Evolutionary conservation across 148 eudicot genomes (phyloP), one percentile per base, ranked within the genome.

Genomic region (Simmondsia chinensis): DNA sequence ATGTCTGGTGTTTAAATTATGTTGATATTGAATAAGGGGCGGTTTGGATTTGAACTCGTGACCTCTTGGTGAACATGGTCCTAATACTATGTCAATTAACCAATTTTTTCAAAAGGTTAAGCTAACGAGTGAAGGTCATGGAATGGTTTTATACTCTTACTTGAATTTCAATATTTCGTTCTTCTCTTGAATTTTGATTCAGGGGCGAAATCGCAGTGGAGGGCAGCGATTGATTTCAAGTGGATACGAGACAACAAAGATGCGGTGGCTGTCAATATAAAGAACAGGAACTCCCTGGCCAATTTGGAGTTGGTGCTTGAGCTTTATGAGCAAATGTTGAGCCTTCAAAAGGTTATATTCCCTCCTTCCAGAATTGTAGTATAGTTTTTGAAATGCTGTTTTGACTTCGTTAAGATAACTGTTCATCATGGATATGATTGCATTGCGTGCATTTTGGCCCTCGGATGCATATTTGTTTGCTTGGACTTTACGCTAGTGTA

Each of bases 171-270:
- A 34, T 15, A n/a, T 34, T 19, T 14, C 11, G 22, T 35, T 33
- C 11, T 45, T 14, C 6, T 20, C 0, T 2, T 44, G 40, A n/a
- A 37, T 65, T 41, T n/a, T 21, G 26, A 14, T 49, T 9, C 49
- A 77, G 97, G 48, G 50, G 62, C 56, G 65, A 88, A 71, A 60
- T 69, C 66, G 42, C 82, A 80, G 36, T 88, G 97, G 97, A 88
- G 74, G 61, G 94, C 97, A 7, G 71, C 97, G 1, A 77, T 87
- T 46, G 97, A 88, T 78, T 88, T 88, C 63, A 84, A 84, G 67
- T 80, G 87, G 83, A 78, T 88, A 33, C 58, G 86, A 23, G 97
- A 88, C 12, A 77, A 80, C 39, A 75, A 66, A 46, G 86, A 36
- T 4, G 82, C 52, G 1, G 87, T 88, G 43, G 97, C 87, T 21